These are phyloP conservation scores for Alternaria tenuissima DNA, from an alignment of 2,329 filamentous ascomycete genomes.

Conservation along the genomic window DNA sequence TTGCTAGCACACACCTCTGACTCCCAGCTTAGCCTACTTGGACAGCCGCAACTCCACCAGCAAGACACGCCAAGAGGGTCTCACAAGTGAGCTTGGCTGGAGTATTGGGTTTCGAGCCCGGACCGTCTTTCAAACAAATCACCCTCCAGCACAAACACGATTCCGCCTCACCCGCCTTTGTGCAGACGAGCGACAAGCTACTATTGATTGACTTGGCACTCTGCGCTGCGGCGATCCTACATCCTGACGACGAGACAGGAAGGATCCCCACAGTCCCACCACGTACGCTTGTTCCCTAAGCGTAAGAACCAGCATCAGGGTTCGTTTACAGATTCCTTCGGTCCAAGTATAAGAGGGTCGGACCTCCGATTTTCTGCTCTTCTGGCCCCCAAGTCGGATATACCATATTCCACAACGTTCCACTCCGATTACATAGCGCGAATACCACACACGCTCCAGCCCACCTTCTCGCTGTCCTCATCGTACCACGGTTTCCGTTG, in stretches of 20 bases:
- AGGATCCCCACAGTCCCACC: constrained; percentile 14
- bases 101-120: constrained; percentile 31
- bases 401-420: constrained; percentile 3
- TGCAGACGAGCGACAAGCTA: constrained; percentile 10
- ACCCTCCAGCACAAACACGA: constrained; percentile 19
- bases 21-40: constrained; percentile 7
- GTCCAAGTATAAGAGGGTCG: constrained; percentile 17
- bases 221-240: constrained; percentile 9
- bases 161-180: constrained; percentile 13
- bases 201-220: constrained; percentile 16
- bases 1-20: constrained; percentile 13
- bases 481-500: constrained; percentile 9
- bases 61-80: constrained; percentile 17
- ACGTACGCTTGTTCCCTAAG: constrained; percentile 11
- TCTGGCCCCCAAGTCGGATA: constrained; percentile 1
- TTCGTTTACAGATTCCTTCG: constrained; percentile 6
- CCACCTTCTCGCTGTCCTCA: background rate
- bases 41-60: constrained; percentile 6
- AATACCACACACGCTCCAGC: constrained; percentile 1
- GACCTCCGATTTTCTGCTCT: constrained; percentile 15
- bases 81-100: constrained; percentile 29
- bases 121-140: constrained; percentile 34
- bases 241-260: constrained; percentile 2
- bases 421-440: constrained; percentile 3
- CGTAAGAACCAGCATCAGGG: constrained; percentile 10